These are phyloP conservation scores for Millerago galiae DNA, from an alignment of 805 yeast genomes.

Conservation along the genomic window DNA sequence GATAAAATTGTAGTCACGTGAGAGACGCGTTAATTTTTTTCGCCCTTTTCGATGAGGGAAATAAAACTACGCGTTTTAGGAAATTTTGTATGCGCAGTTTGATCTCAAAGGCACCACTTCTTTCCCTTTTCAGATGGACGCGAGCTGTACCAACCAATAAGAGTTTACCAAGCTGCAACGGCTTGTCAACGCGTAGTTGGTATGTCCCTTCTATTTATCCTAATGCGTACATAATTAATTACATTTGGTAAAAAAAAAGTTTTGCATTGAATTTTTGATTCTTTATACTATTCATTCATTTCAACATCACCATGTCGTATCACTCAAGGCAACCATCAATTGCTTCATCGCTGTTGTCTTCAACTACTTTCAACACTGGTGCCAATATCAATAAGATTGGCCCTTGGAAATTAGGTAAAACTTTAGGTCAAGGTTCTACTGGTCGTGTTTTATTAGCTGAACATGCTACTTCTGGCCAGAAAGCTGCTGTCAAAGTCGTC, in stretches of 20 bases:
- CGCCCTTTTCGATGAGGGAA: too few species aligned
- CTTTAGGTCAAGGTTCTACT: conserved; percentile 78
- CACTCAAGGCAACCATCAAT: conserved; percentile 53
- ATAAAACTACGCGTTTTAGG: background rate
- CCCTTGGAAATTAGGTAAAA: conserved; percentile 77
- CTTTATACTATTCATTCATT: background rate
- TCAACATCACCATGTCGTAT: conserved; percentile 18
- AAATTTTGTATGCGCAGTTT: background rate
- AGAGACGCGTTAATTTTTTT: background rate
- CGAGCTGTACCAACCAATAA: too few species aligned
- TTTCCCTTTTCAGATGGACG: background rate
- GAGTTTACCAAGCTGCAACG: too few species aligned
- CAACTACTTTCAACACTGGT: conserved; percentile 38
- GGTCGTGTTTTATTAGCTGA: conserved; percentile 75
- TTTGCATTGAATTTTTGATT: too few species aligned
- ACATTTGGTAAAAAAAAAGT: background rate
- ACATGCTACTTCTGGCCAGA: conserved; percentile 59
- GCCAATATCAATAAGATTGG: conserved; percentile 46
- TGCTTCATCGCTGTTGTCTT: conserved; percentile 47
- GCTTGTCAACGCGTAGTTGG: too few species aligned
- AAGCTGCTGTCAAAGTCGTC: conserved; percentile 80
- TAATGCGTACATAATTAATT: background rate
- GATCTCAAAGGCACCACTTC: background rate
- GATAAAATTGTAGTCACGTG: background rate
- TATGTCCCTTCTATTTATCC: background rate